Evolutionary conservation across 2,329 filamentous ascomycete genomes (phyloP), one percentile per base, ranked within the genome.

Genomic region (Calonectria crousiana): DNA sequence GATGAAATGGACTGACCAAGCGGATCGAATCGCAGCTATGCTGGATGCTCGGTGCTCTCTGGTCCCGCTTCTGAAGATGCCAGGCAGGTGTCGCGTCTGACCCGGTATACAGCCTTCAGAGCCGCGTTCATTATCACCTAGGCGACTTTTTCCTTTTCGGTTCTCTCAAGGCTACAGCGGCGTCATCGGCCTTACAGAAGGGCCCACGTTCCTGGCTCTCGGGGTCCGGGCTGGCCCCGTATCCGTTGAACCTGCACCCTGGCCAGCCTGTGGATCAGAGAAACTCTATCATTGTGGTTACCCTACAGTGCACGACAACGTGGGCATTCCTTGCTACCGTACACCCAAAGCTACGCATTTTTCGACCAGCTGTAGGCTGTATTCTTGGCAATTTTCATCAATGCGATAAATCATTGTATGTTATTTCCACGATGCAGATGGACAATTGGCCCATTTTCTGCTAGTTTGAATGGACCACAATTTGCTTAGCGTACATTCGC

Each of bases 41-140:
- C 64, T 3, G 47, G 70, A 47, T 58, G 58, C 2, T 68, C 38
- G 6, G 30, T 49, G 4, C 64, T 64, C 34, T 71, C 62, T 9
- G 75, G 30, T 34, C 41, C 53, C 20, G 88, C 88, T 41, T 20
- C 16, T 1, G 89, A 89, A 78, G 90, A 91, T 77, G 81, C 75
- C 62, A 91, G 83, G 14, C 84, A 88, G 26, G 88, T 89, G 80
- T 90, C 88, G 78, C 81, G 83, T 77, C 90, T 83, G 34, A 86
- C 86, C 80, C 87, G 84, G 66, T 91, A 89, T 89, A 91, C 91
- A 66, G 87, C 85, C 81, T 95, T 92, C 95, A 97, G 32, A 32
- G 18, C 53, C 18, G 32, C 32, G 8, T 34, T 34, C 32, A 34
- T 11, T 2, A 9, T 9, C 2, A 9, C 10, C 10, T 11, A 9